Conservation (phyloP, 331 rosid genomes). For the Erythrophleum ivorense region DNA sequence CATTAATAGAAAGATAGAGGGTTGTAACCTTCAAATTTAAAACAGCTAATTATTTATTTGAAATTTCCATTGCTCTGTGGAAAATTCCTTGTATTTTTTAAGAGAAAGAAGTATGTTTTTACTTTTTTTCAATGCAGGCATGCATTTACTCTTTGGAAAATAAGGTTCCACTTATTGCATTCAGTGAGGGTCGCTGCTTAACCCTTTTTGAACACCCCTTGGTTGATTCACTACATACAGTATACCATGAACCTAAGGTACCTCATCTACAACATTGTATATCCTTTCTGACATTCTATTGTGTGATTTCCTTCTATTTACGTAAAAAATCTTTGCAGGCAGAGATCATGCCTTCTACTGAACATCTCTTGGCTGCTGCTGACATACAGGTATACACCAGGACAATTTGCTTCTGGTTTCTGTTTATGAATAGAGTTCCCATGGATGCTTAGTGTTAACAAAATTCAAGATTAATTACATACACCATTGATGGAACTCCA, state of each 20-base stretch:
- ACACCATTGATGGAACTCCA: neutral
- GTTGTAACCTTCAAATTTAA: constrained; percentile 25
- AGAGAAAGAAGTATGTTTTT: constrained; percentile 5
- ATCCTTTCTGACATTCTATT: constrained; percentile 23
- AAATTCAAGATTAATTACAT: constrained; percentile 28
- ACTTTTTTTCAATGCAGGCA: constrained; percentile 59
- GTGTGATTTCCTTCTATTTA: constrained; percentile 39
- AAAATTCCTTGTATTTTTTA: constrained; percentile 17
- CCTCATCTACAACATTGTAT: constrained; percentile 17
- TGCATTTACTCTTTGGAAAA: constrained; percentile 78
- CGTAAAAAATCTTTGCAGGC: constrained; percentile 59
- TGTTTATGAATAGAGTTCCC: constrained; percentile 28
- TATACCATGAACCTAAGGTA: constrained; percentile 95
- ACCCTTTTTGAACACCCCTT: constrained; percentile 82
- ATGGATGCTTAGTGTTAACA: constrained; percentile 23
- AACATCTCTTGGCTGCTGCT: constrained; percentile 76
- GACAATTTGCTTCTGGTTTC: constrained; percentile 30
- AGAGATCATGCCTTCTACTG: constrained; percentile 84
- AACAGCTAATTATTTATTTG: constrained; percentile 24
- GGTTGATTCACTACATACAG: constrained; percentile 72
- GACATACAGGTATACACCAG: constrained; percentile 71
- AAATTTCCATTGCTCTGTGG: constrained; percentile 8
- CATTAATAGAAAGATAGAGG: constrained; percentile 12
- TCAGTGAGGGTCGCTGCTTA: constrained; percentile 82
- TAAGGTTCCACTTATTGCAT: constrained; percentile 82